These are phyloP conservation scores for Carex sylvatica DNA, from an alignment of 202 grass and related monocot species.

Conservation along the genomic window DNA sequence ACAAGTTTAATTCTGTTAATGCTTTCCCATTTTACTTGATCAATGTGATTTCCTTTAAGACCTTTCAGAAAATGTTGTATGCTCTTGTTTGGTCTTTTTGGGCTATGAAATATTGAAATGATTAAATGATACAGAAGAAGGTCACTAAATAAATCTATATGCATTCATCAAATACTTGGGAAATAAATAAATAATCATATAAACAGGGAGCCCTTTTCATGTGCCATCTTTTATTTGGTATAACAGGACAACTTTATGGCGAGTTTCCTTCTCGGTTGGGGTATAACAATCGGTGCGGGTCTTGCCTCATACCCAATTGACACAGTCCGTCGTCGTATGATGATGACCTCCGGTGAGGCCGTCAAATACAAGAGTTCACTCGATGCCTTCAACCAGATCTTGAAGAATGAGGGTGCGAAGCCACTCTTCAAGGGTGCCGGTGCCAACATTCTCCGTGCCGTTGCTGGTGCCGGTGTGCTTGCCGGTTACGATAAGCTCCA, in stretches of 20 bases:
- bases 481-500: slow-evolving; percentile 56
- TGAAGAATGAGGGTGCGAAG: slow-evolving; percentile 51
- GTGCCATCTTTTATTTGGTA: background rate
- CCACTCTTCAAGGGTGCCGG: slow-evolving; percentile 65
- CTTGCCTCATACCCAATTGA: slow-evolving; percentile 58
- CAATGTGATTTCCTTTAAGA: too few species aligned
- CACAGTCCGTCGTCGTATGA: slow-evolving; percentile 57
- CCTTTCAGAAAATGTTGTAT: background rate
- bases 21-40: background rate
- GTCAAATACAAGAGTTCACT: slow-evolving; percentile 54
- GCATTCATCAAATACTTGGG: background rate
- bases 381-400: slow-evolving; percentile 53
- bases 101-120: too few species aligned
- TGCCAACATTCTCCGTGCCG: slow-evolving; percentile 47
- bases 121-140: background rate
- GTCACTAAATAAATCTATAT: background rate
- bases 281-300: slow-evolving; percentile 54
- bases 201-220: background rate
- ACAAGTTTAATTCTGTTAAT: background rate
- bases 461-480: slow-evolving; percentile 60
- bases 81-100: background rate
- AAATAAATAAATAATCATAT: background rate
- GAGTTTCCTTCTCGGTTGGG: slow-evolving; percentile 53
- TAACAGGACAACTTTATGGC: slow-evolving; percentile 57
- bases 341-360: slow-evolving; percentile 67